Conservation (phyloP, 768 basidiomycete species). For the Cantharellus anzutake region DNA sequence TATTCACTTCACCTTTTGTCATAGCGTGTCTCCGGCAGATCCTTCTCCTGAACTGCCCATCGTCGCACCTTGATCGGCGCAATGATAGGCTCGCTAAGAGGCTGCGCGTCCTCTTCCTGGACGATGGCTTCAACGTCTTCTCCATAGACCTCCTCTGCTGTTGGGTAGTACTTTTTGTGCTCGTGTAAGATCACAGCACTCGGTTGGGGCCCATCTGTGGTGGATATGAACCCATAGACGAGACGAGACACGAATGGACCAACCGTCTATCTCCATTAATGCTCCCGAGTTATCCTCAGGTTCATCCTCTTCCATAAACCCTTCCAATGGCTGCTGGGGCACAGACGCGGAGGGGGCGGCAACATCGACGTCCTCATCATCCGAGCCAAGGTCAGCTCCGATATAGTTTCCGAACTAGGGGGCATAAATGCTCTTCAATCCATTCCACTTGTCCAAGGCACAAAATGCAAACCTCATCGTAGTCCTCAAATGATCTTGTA, state of each 20-base stretch:
- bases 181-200: slow-evolving; percentile 84
- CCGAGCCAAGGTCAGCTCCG: slow-evolving; percentile 84
- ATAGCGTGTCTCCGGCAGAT: slow-evolving; percentile 90
- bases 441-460: not conserved
- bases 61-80: slow-evolving; percentile 88
- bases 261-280: slow-evolving; percentile 76
- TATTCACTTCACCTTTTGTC: slow-evolving; percentile 57
- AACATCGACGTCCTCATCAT: slow-evolving; percentile 30
- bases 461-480: slow-evolving; percentile 11
- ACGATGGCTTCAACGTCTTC: slow-evolving; percentile 88
- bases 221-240: slow-evolving; percentile 2
- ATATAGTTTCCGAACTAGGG: slow-evolving; percentile 94
- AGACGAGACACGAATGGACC: not conserved
- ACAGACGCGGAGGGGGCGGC: slow-evolving; percentile 17
- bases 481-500: slow-evolving; percentile 9
- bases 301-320: slow-evolving; percentile 58
- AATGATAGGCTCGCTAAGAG: slow-evolving; percentile 84
- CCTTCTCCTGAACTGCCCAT: slow-evolving; percentile 91
- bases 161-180: slow-evolving; percentile 96
- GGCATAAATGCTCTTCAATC: slow-evolving; percentile 4
- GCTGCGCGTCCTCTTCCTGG: slow-evolving; percentile 96
- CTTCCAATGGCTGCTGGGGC: slow-evolving; percentile 41
- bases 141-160: slow-evolving; percentile 82
- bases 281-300: slow-evolving; percentile 31
- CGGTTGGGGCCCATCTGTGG: slow-evolving; percentile 44